phyloP scores from a whole-genome alignment of 805 yeast species.

The Metschnikowia drakensbergensis region DNA sequence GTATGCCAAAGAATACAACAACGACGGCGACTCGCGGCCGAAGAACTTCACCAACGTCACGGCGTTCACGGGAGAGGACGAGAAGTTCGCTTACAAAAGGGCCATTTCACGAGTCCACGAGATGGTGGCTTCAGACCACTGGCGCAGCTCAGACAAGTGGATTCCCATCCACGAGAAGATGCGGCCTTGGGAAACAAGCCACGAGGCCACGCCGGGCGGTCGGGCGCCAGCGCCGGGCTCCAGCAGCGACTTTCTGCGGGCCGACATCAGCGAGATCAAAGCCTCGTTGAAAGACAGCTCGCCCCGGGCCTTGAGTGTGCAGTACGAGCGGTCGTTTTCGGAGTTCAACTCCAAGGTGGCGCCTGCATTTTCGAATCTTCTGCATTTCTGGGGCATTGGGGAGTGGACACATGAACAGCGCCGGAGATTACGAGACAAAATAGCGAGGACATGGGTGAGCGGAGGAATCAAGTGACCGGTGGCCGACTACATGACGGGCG shows the following conservation, averaged over 20 bases:
- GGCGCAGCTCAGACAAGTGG: constrained; percentile 53
- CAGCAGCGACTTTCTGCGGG: constrained; percentile 44
- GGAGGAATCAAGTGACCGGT: constrained; percentile 16
- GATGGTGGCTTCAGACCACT: constrained; percentile 49
- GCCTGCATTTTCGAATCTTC: constrained; percentile 22
- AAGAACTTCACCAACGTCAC: constrained; percentile 42
- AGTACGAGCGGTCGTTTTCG: constrained; percentile 21
- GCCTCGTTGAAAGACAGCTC: constrained; percentile 10
- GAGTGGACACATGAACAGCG: constrained; percentile 50
- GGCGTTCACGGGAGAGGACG: constrained; percentile 75
- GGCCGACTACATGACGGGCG: no score
- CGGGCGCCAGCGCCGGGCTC: constrained; percentile 43
- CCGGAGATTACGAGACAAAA: constrained; percentile 46
- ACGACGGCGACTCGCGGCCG: background rate
- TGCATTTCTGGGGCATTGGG: constrained; percentile 70
- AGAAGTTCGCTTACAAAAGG: constrained; percentile 65
- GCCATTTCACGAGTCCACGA: constrained; percentile 65
- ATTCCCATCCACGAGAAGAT: constrained; percentile 46
- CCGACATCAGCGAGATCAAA: constrained; percentile 12
- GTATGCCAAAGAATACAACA: constrained; percentile 22
- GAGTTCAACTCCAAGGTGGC: constrained; percentile 23
- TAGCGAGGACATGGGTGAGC: constrained; percentile 55
- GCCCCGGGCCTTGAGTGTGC: constrained; percentile 25
- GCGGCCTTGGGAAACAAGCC: constrained; percentile 54
- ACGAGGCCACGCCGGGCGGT: constrained; percentile 26